A percentile compares a stretch with the other conserved stretches of the same genome.
These are phyloP conservation scores for Pythium apleroticum DNA, from an alignment of 352 stramenopile species.

Conservation along the genomic window DNA sequence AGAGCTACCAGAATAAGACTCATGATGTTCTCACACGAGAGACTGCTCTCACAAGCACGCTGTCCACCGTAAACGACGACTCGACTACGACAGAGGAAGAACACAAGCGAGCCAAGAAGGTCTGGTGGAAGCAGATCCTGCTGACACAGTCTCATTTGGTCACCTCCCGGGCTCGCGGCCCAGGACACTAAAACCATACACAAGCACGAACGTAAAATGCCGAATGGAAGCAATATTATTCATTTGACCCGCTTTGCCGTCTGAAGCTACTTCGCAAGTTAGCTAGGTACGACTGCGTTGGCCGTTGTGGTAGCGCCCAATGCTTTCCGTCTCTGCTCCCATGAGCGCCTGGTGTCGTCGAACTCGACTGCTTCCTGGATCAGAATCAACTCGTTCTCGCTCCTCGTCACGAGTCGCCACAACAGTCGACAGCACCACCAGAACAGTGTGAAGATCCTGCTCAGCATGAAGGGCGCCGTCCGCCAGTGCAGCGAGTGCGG, in stretches of 20 bases:
- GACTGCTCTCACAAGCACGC: background rate
- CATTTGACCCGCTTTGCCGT: background rate
- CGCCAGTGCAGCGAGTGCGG: background rate
- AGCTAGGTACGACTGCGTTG: background rate
- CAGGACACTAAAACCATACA: slow-evolving; percentile 1
- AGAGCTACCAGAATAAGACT: background rate
- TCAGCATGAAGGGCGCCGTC: background rate
- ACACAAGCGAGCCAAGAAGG: background rate
- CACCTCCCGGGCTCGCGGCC: background rate
- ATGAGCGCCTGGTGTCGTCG: background rate
- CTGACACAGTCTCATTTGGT: slow-evolving; percentile 10
- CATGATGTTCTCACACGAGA: background rate
- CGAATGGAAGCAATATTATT: background rate
- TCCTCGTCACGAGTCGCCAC: background rate
- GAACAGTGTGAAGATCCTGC: background rate
- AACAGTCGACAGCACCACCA: slow-evolving; percentile 1
- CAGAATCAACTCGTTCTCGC: background rate
- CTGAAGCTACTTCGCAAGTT: too few relatives aligned
- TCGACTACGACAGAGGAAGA: background rate
- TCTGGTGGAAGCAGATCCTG: slow-evolving; percentile 16
- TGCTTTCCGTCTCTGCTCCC: background rate
- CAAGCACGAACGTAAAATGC: background rate
- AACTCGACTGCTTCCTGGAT: background rate
- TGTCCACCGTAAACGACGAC: background rate
- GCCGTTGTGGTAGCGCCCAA: background rate